Conservation (phyloP, 805 yeast species). For the Starmerella floris region DNA sequence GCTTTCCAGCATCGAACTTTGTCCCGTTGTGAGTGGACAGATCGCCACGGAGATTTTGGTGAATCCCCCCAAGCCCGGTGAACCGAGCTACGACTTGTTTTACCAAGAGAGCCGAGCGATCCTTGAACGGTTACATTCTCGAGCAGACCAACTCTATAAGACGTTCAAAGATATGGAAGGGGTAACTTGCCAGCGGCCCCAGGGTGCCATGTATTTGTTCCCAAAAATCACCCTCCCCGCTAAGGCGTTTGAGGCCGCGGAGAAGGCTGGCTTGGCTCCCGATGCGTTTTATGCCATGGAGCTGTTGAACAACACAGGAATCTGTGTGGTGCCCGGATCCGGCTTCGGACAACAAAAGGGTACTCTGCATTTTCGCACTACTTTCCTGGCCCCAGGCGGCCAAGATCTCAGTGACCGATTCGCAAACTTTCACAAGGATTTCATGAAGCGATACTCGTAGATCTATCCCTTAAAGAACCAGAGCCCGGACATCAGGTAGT, state of each 20-base stretch:
- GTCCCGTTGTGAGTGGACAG: conserved; percentile 94
- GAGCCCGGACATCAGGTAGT: too few relatives aligned
- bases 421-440: conserved; percentile 63
- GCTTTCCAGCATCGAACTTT: conserved; percentile 77
- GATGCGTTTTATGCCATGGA: conserved; percentile 85
- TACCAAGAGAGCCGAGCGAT: conserved; percentile 48
- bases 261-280: conserved; percentile 40
- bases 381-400: conserved; percentile 86
- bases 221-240: conserved; percentile 60
- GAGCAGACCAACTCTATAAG: conserved; percentile 51
- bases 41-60: conserved; percentile 86
- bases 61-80: conserved; percentile 74
- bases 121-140: conserved; percentile 44
- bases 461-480: neutral
- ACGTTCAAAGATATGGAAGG: conserved; percentile 72
- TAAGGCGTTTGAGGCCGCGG: conserved; percentile 50
- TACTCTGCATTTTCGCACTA: conserved; percentile 87
- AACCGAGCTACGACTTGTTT: conserved; percentile 57
- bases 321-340: conserved; percentile 93
- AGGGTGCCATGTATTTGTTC: conserved; percentile 97
- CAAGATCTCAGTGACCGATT: conserved; percentile 72
- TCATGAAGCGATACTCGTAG: conserved; percentile 41
- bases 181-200: conserved; percentile 73
- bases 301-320: conserved; percentile 76
- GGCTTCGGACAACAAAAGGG: conserved; percentile 92